Conservation (phyloP, 306 rosid genomes). For the Prunus mume region DNA sequence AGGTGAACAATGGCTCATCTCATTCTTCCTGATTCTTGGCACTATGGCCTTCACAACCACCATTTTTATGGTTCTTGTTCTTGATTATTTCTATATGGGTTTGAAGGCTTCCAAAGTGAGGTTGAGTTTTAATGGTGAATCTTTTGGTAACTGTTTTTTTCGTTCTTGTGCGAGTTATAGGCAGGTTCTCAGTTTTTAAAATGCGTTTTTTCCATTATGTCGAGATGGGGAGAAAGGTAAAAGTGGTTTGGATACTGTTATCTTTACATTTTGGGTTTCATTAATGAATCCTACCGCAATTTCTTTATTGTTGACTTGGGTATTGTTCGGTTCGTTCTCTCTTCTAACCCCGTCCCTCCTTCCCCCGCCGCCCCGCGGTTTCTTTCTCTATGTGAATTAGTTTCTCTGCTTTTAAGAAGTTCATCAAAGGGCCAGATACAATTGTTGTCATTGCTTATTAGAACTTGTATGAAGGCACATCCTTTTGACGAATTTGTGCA, state of each 20-base stretch:
- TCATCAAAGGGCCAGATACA: neutral
- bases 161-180: neutral
- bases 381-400: no score
- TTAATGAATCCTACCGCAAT: neutral
- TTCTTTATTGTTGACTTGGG: neutral
- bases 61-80: no score
- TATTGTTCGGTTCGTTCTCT: neutral
- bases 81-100: no score
- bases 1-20: neutral
- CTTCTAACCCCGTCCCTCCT: neutral
- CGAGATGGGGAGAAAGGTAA: neutral
- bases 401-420: neutral
- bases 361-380: no score
- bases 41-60: no score
- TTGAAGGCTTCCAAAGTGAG: no score
- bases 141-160: no score
- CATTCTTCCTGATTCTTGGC: no score
- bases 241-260: neutral
- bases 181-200: neutral
- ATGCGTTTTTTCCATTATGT: neutral
- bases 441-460: neutral
- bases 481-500: no score
- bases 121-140: no score
- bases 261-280: neutral
- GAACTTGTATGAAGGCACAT: neutral